These are phyloP conservation scores for Anisogramma anomala DNA, from an alignment of 2,329 filamentous ascomycete species.

Conservation along the genomic window DNA sequence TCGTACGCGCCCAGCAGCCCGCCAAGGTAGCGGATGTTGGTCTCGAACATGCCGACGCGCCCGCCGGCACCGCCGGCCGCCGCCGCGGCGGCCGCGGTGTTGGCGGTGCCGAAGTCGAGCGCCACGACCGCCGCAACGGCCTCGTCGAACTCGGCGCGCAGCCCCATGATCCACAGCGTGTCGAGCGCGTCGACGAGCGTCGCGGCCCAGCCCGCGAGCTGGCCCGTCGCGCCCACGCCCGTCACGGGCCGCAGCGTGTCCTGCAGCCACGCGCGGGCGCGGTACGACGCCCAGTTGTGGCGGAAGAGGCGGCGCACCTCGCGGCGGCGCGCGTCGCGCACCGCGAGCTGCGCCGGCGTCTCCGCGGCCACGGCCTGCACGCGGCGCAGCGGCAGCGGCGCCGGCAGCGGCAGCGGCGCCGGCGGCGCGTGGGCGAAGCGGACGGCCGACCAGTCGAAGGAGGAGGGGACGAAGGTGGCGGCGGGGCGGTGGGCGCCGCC, in stretches of 20 bases:
- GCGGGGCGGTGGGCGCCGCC: conserved; percentile 12
- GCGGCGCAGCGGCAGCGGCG: no score
- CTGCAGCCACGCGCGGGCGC: conserved; percentile 34
- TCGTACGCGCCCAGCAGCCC: conserved; percentile 24
- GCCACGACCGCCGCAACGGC: conserved; percentile 29
- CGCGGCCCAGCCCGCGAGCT: conserved; percentile 39
- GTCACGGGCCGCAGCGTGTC: conserved; percentile 36
- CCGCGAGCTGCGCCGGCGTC: conserved; percentile 15
- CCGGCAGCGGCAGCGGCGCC: no score
- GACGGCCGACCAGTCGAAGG: conserved; percentile 28
- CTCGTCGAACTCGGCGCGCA: conserved; percentile 36
- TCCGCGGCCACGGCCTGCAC: conserved; percentile 23
- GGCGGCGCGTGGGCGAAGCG: conserved; percentile 19
- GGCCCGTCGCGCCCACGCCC: conserved; percentile 28
- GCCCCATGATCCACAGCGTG: conserved; percentile 37
- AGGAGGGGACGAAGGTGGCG: conserved; percentile 17
- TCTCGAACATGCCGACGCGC: conserved; percentile 33
- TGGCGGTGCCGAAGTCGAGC: conserved; percentile 33
- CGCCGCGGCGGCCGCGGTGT: conserved; percentile 13
- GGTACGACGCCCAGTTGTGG: conserved; percentile 33
- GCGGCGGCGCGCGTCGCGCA: conserved; percentile 22
- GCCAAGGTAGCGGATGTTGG: conserved; percentile 33
- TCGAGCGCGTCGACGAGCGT: conserved; percentile 42
- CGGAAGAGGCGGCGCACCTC: conserved; percentile 26
- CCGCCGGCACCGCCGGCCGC: no score